These are phyloP conservation scores for Panicum virgatum DNA, from an alignment of 202 grass and related monocot genomes.

Conservation along the genomic window DNA sequence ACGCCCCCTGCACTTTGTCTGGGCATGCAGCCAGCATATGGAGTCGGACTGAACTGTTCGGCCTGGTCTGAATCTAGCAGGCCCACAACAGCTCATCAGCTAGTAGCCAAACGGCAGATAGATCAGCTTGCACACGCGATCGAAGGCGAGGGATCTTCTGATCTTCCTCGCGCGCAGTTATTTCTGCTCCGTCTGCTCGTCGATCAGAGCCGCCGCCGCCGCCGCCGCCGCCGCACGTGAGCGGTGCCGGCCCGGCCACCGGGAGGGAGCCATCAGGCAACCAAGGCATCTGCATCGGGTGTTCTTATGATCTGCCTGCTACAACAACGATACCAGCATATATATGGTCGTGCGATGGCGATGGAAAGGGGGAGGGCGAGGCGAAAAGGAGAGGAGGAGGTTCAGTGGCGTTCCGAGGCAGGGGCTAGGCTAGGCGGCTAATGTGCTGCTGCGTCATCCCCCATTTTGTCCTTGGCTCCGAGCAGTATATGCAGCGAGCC, in stretches of 20 bases:
- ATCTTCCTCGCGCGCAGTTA: neutral
- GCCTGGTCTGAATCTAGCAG: neutral
- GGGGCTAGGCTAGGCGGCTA: neutral
- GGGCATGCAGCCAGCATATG: neutral
- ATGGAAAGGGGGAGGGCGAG: neutral
- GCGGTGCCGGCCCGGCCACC: neutral
- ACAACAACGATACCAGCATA: neutral
- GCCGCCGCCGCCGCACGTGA: neutral
- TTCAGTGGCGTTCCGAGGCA: neutral
- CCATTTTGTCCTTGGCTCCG: neutral
- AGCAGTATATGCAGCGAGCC: neutral
- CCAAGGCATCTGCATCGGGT: neutral
- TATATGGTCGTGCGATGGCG: neutral
- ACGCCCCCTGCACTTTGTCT: neutral
- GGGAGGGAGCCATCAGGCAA: neutral
- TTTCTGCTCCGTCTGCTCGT: neutral
- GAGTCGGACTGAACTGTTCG: neutral
- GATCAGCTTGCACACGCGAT: neutral
- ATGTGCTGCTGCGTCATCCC: conserved; percentile 4
- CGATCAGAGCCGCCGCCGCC: neutral
- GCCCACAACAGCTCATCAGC: no score
- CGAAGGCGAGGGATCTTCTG: neutral
- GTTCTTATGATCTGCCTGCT: neutral
- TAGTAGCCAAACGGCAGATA: neutral
- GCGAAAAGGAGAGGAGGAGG: neutral